phyloP scores from a whole-genome alignment of 1,139 yeast genomes.

The Torulaspora globosa region DNA sequence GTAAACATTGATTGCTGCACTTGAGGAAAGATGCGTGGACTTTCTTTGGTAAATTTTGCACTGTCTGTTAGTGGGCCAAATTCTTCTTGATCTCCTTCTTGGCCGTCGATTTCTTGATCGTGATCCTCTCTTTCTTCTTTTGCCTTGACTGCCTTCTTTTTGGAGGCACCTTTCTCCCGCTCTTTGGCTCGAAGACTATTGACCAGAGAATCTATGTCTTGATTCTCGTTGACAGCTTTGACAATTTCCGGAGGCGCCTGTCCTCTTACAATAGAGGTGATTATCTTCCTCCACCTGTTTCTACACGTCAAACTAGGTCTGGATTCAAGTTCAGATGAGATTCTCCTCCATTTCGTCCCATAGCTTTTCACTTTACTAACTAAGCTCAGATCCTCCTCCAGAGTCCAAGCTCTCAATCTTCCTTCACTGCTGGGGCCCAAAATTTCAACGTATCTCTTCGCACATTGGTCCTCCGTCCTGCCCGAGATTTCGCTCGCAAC shows the following conservation, averaged over 20 bases:
- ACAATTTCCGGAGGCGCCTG: slow-evolving; percentile 32
- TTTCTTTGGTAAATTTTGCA: background rate
- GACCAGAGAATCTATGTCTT: slow-evolving; percentile 29
- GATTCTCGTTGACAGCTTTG: slow-evolving; percentile 35
- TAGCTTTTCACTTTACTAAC: slow-evolving; percentile 60
- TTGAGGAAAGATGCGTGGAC: background rate
- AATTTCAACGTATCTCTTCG: slow-evolving; percentile 85
- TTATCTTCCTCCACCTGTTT: slow-evolving; percentile 86
- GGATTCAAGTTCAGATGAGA: slow-evolving; percentile 65
- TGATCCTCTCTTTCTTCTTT: slow-evolving; percentile 1
- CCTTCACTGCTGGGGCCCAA: slow-evolving; percentile 74
- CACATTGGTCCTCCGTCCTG: slow-evolving; percentile 92
- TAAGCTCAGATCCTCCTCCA: slow-evolving; percentile 68
- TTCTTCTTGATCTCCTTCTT: background rate
- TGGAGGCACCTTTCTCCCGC: background rate
- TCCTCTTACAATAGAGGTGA: slow-evolving; percentile 68
- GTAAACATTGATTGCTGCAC: background rate
- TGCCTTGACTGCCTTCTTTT: background rate
- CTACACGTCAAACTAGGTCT: slow-evolving; percentile 88
- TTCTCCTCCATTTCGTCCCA: slow-evolving; percentile 92
- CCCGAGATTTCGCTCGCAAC: slow-evolving; percentile 74
- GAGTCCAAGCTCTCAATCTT: slow-evolving; percentile 73
- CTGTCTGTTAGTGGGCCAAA: background rate
- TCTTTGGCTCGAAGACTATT: slow-evolving; percentile 11
- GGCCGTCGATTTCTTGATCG: slow-evolving; percentile 2